Percentiles rank a stretch among this genome's conserved stretches.
phyloP scores from a whole-genome alignment of 2,329 filamentous ascomycete species.

The Truncatella angustata region DNA sequence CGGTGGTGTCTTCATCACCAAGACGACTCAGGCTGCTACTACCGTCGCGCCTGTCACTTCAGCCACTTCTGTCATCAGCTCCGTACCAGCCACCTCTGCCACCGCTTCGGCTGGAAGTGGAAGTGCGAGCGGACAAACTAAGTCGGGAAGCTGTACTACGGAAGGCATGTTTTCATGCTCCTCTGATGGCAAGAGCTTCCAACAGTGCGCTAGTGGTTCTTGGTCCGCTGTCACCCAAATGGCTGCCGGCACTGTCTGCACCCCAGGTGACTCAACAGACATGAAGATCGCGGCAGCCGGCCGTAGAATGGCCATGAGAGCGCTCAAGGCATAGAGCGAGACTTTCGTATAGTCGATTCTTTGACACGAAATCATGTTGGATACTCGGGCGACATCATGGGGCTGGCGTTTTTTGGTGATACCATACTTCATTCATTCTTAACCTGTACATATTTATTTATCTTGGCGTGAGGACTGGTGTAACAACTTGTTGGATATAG shows the following conservation, averaged over 20 bases:
- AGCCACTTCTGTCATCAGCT: conserved; percentile 17
- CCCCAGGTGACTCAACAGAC: conserved; percentile 36
- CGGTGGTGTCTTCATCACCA: conserved; percentile 41
- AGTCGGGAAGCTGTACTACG: conserved; percentile 39
- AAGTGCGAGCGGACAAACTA: conserved; percentile 19
- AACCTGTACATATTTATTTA: conserved; percentile 3
- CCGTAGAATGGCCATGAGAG: neutral
- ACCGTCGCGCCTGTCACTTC: conserved; percentile 16
- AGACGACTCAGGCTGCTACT: conserved; percentile 11
- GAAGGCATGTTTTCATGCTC: conserved; percentile 57
- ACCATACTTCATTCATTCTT: conserved; percentile 1
- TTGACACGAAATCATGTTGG: no score
- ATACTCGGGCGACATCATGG: neutral
- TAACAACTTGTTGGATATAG: neutral
- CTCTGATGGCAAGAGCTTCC: conserved; percentile 48
- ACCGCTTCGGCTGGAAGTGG: conserved; percentile 18
- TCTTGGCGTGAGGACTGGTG: no score
- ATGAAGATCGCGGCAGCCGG: conserved; percentile 24
- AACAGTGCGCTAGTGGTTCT: conserved; percentile 51
- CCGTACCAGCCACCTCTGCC: conserved; percentile 20
- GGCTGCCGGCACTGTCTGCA: conserved; percentile 46
- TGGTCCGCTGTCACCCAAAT: conserved; percentile 46
- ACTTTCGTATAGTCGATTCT: no score
- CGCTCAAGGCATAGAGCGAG: neutral
- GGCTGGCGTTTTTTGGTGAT: conserved; percentile 1